A percentile compares a stretch with the other conserved stretches of the same genome.
These are phyloP conservation scores for Arthrobotrys sphaeroides DNA, from an alignment of 2,329 filamentous ascomycete genomes.

Conservation along the genomic window DNA sequence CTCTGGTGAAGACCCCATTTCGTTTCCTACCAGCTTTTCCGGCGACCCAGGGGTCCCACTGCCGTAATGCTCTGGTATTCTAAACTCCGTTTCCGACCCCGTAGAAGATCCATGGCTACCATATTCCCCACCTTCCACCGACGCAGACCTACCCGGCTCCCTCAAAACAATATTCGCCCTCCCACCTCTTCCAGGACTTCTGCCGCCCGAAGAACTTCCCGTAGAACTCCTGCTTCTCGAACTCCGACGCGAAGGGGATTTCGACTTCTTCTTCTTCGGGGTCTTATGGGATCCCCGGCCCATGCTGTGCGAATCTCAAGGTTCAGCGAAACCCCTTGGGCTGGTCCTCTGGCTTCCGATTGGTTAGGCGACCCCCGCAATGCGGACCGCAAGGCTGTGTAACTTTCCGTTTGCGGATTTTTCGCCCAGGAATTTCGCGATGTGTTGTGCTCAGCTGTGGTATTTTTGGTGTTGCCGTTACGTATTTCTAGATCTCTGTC, in stretches of 20 bases:
- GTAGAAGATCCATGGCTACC: too few species aligned
- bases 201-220: background rate
- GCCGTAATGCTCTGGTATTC: background rate
- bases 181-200: background rate
- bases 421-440: background rate
- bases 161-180: constrained; percentile 9
- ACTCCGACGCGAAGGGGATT: background rate
- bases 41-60: background rate
- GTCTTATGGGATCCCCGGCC: background rate
- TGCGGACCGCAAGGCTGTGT: background rate
- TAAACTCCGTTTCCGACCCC: background rate
- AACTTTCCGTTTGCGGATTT: constrained; percentile 22
- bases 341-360: background rate
- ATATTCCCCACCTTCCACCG: background rate
- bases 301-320: too few species aligned
- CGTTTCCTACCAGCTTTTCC: too few species aligned
- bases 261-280: background rate
- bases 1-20: too few species aligned
- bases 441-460: background rate
- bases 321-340: too few species aligned
- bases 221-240: background rate
- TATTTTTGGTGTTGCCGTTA: background rate
- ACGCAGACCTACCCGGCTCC: background rate
- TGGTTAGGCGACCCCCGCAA: background rate
- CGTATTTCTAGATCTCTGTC: too few species aligned